Evolutionary conservation across 768 basidiomycete genomes (phyloP).

Genomic region (Tricholoma hemisulphureum): DNA sequence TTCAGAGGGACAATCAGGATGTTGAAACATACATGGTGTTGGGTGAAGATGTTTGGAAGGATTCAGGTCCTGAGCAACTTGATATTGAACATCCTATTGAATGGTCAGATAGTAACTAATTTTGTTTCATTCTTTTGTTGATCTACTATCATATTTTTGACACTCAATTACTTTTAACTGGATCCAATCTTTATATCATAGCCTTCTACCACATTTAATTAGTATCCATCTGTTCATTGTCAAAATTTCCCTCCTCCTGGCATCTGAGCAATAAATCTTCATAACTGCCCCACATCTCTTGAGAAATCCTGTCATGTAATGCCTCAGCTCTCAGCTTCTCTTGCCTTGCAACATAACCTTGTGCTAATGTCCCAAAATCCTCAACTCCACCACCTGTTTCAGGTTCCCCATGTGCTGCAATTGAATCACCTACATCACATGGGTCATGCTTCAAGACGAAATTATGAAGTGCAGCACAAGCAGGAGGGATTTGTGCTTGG

Average conservation of each 20-base stretch:
- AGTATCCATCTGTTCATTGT: too few relatives aligned
- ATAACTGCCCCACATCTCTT: neutral
- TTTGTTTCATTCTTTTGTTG: neutral
- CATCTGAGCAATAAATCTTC: neutral
- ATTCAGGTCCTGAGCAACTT: neutral
- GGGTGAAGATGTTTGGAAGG: neutral
- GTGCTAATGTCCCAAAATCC: neutral
- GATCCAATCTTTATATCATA: too few relatives aligned
- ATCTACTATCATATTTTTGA: too few relatives aligned
- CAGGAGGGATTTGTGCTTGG: conserved; percentile 27
- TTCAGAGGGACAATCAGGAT: conserved; percentile 13
- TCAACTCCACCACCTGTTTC: too few relatives aligned
- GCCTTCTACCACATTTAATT: too few relatives aligned
- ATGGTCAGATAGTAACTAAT: neutral
- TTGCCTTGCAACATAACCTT: neutral
- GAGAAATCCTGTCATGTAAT: neutral
- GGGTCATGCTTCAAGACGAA: conserved; percentile 20
- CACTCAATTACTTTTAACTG: too few relatives aligned
- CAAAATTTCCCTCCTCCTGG: too few relatives aligned
- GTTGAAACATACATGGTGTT: conserved; percentile 17
- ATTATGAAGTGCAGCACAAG: conserved; percentile 30
- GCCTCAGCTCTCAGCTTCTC: neutral
- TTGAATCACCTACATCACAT: neutral
- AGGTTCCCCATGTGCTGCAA: neutral
- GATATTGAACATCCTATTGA: neutral